Base-by-base conservation (phyloP, 106 monocot species). In the Phalaenopsis equestris region DNA sequence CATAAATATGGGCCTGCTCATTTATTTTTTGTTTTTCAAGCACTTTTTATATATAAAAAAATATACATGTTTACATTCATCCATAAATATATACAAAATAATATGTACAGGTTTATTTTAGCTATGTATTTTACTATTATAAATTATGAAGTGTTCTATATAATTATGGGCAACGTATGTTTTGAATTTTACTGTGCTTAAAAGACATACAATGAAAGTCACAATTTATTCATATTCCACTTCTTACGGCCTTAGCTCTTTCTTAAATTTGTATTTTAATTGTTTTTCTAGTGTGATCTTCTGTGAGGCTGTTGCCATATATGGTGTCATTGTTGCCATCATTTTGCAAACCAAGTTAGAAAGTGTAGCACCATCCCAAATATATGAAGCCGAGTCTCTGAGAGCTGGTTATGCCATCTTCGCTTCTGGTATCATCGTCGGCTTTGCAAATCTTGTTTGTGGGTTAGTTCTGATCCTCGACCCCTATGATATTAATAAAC, bases 251-350 rank as follows among this genome's bases (percentile, higher is more conserved):
- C 24, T 41, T 10, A 11, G 56, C 56, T 56, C 30, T 11, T 8
- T 56, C 56, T 56, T 3, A 21, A 19, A 12, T 19, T 21, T 6
- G 19, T 56, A 12, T 56, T 61, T 78, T 3, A 41, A 46, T 55
- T 57, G 75, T 30, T 38, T 57, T 70, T 75, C 18, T 88, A 93
- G 96, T 86, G 96, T 96, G 19, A 96, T 96, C 80, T 96, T 96
- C 61, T 96, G 96, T 77, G 96, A 96, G 87, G 96, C 96, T 74
- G 96, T 96, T 81, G 96, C 96, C 10, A 93, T 96, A 68, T 96
- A 96, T 85, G 96, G 96, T 41, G 96, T 91, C 48, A 96, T 91
- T 75, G 96, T 96, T 45, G 96, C 96, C 80, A 96, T 96, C 79
- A 93, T 96, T 30, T 83, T 96, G 4, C 96, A 96, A 84, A 96